Evolutionary conservation across 164 flowering plant genomes (phyloP).

Genomic region (Protea cynaroides): DNA sequence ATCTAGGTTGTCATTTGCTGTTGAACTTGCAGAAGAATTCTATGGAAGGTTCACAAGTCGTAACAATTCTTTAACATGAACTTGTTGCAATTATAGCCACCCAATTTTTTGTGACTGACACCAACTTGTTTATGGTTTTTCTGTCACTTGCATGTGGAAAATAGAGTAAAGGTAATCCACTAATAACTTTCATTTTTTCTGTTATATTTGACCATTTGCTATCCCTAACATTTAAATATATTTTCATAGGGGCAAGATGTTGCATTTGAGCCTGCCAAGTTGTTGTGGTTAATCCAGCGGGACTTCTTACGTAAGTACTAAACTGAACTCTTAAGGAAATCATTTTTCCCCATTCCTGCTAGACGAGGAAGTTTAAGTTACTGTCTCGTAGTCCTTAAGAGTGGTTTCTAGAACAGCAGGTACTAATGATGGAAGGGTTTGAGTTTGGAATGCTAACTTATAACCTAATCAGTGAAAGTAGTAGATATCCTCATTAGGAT

Average conservation of each 20-base stretch:
- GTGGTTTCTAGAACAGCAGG: too few relatives aligned
- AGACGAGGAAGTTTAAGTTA: too few relatives aligned
- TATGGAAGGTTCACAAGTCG: conserved; percentile 75
- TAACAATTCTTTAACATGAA: background rate
- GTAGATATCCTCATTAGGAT: too few relatives aligned
- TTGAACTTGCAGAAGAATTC: conserved; percentile 99
- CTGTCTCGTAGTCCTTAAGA: too few relatives aligned
- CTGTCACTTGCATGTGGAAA: conserved; percentile 12
- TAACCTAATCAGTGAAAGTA: too few relatives aligned
- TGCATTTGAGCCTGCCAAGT: conserved; percentile 97
- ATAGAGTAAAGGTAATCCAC: conserved; percentile 84
- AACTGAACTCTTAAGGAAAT: background rate
- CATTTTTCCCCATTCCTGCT: too few relatives aligned
- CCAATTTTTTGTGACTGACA: background rate
- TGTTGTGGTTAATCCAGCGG: conserved; percentile 97
- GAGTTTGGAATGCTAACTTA: too few relatives aligned
- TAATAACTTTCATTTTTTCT: conserved; percentile 1
- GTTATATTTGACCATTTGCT: conserved; percentile 1
- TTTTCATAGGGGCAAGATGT: conserved; percentile 89
- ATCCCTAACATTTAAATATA: conserved; percentile 11
- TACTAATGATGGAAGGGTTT: too few relatives aligned
- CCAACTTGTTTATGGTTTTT: conserved; percentile 33
- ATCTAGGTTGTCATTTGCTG: conserved; percentile 95
- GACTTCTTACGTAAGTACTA: conserved; percentile 89
- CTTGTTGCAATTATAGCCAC: background rate